A percentile compares a stretch with the other conserved stretches of the same genome.
phyloP scores from a whole-genome alignment of 140 eudicot genomes.

The Senecio squalidus region DNA sequence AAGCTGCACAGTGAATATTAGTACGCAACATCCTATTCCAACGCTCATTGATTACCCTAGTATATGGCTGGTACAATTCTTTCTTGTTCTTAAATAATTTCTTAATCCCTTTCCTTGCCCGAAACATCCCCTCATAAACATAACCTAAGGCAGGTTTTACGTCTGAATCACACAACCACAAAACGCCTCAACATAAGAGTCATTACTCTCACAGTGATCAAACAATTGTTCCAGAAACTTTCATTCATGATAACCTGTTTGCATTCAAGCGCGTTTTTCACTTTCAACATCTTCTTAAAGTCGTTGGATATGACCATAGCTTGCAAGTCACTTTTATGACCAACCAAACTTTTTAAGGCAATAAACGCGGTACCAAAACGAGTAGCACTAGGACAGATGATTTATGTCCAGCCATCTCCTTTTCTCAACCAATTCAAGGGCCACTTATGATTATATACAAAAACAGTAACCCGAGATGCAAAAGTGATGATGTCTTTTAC shows the following conservation, averaged over 20 bases:
- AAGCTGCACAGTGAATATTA: background rate
- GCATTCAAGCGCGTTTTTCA: background rate
- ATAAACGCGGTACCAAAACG: background rate
- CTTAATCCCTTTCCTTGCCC: background rate
- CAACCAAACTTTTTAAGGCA: background rate
- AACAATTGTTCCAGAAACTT: background rate
- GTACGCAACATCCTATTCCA: background rate
- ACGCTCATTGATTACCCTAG: background rate
- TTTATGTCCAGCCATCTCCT: background rate
- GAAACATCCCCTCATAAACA: background rate
- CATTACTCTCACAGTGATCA: background rate
- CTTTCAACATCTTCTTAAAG: background rate
- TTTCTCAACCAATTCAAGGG: background rate
- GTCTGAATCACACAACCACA: background rate
- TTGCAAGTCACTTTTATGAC: background rate
- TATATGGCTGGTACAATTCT: background rate
- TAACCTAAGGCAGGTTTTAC: background rate
- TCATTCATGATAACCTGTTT: background rate
- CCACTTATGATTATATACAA: conserved; percentile 7
- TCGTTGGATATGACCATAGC: background rate
- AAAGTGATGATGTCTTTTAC: background rate
- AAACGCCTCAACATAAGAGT: background rate
- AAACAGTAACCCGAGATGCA: background rate
- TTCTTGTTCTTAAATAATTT: background rate
- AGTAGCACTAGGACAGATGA: background rate